Base-by-base conservation (phyloP, 306 rosid genomes). In the Gleditsia sinensis region DNA sequence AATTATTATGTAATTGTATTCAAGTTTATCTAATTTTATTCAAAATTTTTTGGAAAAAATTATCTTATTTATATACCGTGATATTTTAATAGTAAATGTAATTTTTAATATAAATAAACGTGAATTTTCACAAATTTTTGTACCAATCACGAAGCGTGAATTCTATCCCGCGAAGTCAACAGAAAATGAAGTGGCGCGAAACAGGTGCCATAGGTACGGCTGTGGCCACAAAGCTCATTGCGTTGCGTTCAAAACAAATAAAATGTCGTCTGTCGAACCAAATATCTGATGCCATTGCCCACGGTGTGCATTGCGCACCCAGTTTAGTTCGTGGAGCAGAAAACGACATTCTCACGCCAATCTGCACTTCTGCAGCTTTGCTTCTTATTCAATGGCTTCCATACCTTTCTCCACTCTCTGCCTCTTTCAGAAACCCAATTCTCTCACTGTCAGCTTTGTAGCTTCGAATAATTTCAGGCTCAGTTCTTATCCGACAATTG, bases 161-260 rank as follows among this genome's bases (percentile, higher is more conserved):
- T n/a, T n/a, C n/a, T n/a, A n/a, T n/a, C n/a, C n/a, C 2, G 8
- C 9, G 0, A 61, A 46, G 92, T 87, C 87, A 88, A 87, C 76
- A 48, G 93, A 92, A 86, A 89, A 81, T 71, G 97, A 92, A 85
- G 83, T 76, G 89, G 92, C 89, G 87, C 86, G 68, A 78, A 83
- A 72, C 60, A 1, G 62, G 21, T 71, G 74, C 94, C 97, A 82
- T 69, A 53, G 9, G 80, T 69, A 51, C 73, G 79, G 86, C 55
- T 85, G 86, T 84, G 97, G 94, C 53, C 79, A 67, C 69, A 75
- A 84, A 80, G 16, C 7, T 6, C 24, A 66, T 32, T 58, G 75
- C 85, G 83, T 72, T 30, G 75, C 85, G 83, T 72, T 30, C 40
- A 36, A 57, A 32, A 17, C 30, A 48, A 61, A 77, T 42, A 42